Base-by-base conservation (phyloP, 2,329 filamentous ascomycete genomes). In the Fusarium palustre region DNA sequence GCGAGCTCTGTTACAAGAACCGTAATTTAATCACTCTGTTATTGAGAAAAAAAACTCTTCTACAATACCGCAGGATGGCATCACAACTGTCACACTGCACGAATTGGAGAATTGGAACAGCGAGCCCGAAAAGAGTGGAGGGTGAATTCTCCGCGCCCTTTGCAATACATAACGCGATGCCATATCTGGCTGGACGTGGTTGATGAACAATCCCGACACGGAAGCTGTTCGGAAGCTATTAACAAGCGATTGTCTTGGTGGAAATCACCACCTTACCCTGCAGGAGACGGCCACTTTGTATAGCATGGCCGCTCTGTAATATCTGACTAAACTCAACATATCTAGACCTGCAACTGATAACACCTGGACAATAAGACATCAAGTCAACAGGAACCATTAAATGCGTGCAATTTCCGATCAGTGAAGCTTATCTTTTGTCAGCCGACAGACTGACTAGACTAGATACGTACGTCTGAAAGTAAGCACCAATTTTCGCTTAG, bases 51-150 rank as follows among this genome's bases (percentile, higher is more conserved):
- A 28, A n/a, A n/a, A n/a, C 16, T 30, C 25, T 13, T 6, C 10
- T 28, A 4, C 15, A 11, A n/a, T n/a, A 28, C 3, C 3, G n/a
- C 0, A 12, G 7, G 15, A 12, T 18, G 3, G 3, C n/a, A 2
- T 18, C 22, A 12, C 41, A 11, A 3, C 15, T 45, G 1, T n/a
- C 0, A 12, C 24, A 7, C 11, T 45, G 10, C 5, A 30, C 0
- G 18, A 28, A 28, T 13, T 24, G 43, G 7, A 7, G 12, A n/a
- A 15, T 30, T 20, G 12, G 7, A 3, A 31, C 30, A 31, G 43
- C 28, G 28, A 31, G 0, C 25, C 43, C 43, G 28, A 31, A 22
- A 20, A 16, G 11, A 3, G 8, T 5, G 9, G 18, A 12, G 12
- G 28, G 8, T 45, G 9, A 15, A 13, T 31, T 12, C 28, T 16